Conservation (phyloP, 768 basidiomycete genomes). For the Tulasnella sp. region DNA sequence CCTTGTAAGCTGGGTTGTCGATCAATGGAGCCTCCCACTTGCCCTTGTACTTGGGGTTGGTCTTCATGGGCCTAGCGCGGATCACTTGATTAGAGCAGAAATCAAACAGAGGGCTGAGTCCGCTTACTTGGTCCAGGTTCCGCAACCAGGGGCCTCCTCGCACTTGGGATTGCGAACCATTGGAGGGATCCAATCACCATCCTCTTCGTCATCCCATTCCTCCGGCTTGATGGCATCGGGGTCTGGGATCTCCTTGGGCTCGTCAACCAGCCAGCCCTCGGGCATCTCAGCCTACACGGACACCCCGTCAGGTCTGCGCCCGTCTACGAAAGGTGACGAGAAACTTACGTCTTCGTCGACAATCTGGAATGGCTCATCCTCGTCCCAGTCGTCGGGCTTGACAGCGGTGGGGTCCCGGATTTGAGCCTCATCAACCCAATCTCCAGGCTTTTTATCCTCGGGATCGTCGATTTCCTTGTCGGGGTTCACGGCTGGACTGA, state of each 20-base stretch:
- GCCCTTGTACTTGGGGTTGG: conserved; percentile 96
- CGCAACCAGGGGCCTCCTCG: conserved; percentile 87
- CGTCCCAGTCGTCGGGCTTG: conserved; percentile 99
- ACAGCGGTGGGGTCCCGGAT: conserved; percentile 83
- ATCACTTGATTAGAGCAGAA: not conserved
- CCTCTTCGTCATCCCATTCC: conserved; percentile 99
- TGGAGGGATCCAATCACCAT: conserved; percentile 97
- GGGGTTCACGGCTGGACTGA: conserved; percentile 92
- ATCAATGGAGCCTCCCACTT: conserved; percentile 96
- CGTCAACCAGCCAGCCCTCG: conserved; percentile 94
- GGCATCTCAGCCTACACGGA: conserved; percentile 60
- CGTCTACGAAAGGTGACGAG: not conserved
- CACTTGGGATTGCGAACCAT: conserved; percentile 90
- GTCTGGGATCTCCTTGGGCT: conserved; percentile 78
- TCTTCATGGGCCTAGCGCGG: conserved; percentile 68
- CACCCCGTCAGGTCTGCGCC: not conserved
- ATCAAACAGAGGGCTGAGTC: not conserved
- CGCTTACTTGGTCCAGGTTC: conserved; percentile 83
- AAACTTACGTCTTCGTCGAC: conserved; percentile 73
- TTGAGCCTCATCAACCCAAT: conserved; percentile 90
- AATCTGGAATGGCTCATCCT: conserved; percentile 92
- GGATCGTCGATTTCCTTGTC: conserved; percentile 91
- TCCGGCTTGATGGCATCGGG: conserved; percentile 97
- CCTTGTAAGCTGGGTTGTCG: conserved; percentile 97
- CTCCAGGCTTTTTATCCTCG: conserved; percentile 82